A percentile compares a stretch with the other conserved stretches of the same genome.
phyloP scores from a whole-genome alignment of 1,139 yeast genomes.

The Chernovozyma sophiae-reginae region DNA sequence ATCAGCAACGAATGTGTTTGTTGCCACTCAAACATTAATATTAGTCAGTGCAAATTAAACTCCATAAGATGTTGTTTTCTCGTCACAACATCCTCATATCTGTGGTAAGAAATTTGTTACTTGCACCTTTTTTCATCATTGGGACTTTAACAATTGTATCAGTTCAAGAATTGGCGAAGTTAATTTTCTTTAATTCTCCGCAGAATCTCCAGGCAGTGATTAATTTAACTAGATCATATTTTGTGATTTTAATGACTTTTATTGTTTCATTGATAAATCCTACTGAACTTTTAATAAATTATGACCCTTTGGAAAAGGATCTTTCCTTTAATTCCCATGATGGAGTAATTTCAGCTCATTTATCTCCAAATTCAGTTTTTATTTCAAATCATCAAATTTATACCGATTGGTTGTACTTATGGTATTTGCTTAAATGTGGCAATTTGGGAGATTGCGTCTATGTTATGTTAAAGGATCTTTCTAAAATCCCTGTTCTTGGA shows the following conservation, averaged over 20 bases:
- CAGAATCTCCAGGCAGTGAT: conserved; percentile 32
- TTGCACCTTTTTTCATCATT: conserved; percentile 32
- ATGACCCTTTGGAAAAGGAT: conserved; percentile 21
- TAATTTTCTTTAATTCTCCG: conserved; percentile 22
- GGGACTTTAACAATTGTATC: conserved; percentile 44
- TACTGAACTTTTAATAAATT: conserved; percentile 37
- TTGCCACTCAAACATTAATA: too few relatives aligned
- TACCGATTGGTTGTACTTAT: conserved; percentile 88
- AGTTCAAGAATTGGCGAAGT: conserved; percentile 37
- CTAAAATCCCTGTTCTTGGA: conserved; percentile 74
- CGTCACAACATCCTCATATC: conserved; percentile 15
- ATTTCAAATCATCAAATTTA: conserved; percentile 90
- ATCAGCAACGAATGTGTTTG: too few relatives aligned
- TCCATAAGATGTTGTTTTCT: conserved; percentile 5
- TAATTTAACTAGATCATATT: conserved; percentile 47
- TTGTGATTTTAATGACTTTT: conserved; percentile 44
- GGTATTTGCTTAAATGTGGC: conserved; percentile 82
- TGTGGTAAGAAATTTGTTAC: conserved; percentile 25
- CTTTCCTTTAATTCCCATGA: conserved; percentile 4
- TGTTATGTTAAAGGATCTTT: conserved; percentile 75
- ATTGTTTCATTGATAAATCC: conserved; percentile 42
- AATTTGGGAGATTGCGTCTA: conserved; percentile 61
- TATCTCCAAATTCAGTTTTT: conserved; percentile 53
- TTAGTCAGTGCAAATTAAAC: too few relatives aligned
- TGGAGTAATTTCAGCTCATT: conserved; percentile 26